Evolutionary conservation across 2,329 filamentous ascomycete genomes (phyloP), one percentile per base, ranked within the genome.

Genomic region (Stemphylium beticola): DNA sequence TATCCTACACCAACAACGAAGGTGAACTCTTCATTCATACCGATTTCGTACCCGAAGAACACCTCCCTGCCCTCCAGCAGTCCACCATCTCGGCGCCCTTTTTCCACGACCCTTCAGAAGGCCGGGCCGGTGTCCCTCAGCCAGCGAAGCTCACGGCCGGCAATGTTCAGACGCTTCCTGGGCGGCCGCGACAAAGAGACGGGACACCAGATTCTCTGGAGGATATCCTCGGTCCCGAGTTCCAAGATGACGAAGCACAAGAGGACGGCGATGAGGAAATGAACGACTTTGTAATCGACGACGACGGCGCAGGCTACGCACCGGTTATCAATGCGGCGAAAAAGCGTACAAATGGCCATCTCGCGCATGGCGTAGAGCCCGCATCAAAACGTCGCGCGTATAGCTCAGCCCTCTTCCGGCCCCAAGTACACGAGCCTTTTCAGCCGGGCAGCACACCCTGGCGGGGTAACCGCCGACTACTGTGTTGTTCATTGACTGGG

Each of bases 371-470:
- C 4, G 46, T 65, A 2, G 76, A 79, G 54, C 79, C 76, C 20
- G 71, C 75, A 17, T 71, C 73, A 17, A 88, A 89, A 69, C 80
- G 73, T 11, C 68, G 85, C 50, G 76, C 79, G n/a, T 74, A 78
- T 32, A 77, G 78, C 31, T 74, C 75, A 24, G 54, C 68, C 14
- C 61, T 76, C 40, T 82, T 83, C 74, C 77, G 84, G 60, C 88
- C 92, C 1, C 83, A 87, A 64, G 84, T 90, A 32, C 96, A 99
- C 65, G 86, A 89, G 48, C 79, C 93, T 2, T 96, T 99, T 73
- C 96, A 99, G 73, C 91, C 93, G 0, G 93, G 95, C 1, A 93
- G 92, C 49, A 99, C 95, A 0, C 93, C 93, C 0, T 99, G 95
- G 96, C 87, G 92, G 58, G 95, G 95, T 1, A 95, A 96, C 74